A percentile compares a stretch with the other conserved stretches of the same genome.
Conservation (phyloP, 352 stramenopile genomes). For the Pelagophyceae sp. region DNA sequence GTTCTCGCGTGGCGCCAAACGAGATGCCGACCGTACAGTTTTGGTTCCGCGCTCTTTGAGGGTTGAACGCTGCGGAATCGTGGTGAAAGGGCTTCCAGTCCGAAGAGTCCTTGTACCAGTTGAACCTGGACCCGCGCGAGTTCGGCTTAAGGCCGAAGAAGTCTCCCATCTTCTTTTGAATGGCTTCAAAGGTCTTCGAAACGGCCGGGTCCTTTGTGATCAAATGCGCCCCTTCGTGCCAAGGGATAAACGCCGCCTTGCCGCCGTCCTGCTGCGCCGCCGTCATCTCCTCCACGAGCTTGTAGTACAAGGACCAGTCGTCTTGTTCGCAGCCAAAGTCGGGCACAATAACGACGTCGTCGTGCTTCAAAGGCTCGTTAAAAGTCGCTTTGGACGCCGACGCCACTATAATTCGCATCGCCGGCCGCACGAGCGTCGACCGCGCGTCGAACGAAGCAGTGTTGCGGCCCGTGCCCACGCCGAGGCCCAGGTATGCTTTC, state of each 20-base stretch:
- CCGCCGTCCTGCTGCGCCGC: constrained; percentile 44
- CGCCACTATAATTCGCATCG: constrained; percentile 44
- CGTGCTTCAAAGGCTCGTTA: constrained; percentile 40
- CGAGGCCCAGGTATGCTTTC: background rate
- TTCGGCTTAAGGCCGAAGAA: constrained; percentile 72
- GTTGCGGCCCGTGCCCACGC: constrained; percentile 31
- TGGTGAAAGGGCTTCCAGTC: constrained; percentile 88
- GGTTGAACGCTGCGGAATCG: constrained; percentile 83
- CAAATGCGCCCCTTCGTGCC: constrained; percentile 79
- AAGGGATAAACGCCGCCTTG: constrained; percentile 46
- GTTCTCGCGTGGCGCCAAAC: constrained; percentile 76
- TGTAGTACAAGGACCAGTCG: constrained; percentile 52
- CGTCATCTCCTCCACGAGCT: constrained; percentile 51
- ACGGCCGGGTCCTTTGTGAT: constrained; percentile 75
- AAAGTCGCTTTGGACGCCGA: constrained; percentile 26
- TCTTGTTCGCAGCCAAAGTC: constrained; percentile 48
- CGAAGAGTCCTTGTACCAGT: constrained; percentile 83
- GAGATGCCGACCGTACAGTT: constrained; percentile 89
- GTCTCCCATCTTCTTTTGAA: constrained; percentile 61
- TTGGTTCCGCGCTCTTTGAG: constrained; percentile 72
- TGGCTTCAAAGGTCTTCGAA: constrained; percentile 32
- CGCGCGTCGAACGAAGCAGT: constrained; percentile 38
- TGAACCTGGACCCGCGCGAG: constrained; percentile 80
- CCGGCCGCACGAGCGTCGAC: constrained; percentile 48
- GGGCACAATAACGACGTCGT: constrained; percentile 54